Conservation (phyloP, 169 alveolate species). For the Eimeria brunetti region DNA sequence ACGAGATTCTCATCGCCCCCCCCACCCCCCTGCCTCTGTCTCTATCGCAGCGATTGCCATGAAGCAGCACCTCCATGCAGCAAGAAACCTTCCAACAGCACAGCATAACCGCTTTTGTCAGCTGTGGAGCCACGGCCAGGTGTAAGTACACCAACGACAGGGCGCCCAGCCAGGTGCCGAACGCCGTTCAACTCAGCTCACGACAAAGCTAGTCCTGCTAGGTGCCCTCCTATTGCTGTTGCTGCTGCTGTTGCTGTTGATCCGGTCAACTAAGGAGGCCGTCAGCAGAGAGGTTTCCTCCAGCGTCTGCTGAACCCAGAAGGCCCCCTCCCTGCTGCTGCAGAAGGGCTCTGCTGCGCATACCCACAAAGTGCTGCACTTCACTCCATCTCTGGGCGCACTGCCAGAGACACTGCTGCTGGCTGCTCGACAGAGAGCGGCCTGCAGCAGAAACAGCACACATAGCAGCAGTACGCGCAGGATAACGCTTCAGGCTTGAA, state of each 20-base stretch:
- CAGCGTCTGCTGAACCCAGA: neutral
- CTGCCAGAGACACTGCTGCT: constrained; percentile 74
- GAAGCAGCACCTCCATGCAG: neutral
- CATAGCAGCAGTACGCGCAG: neutral
- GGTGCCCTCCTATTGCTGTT: neutral
- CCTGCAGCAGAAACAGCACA: constrained; percentile 32
- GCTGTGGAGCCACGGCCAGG: neutral
- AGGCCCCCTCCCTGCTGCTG: constrained; percentile 37
- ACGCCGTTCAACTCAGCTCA: neutral
- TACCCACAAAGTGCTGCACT: constrained; percentile 66
- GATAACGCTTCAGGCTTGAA: neutral
- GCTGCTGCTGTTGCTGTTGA: constrained; percentile 10
- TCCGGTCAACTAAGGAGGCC: neutral
- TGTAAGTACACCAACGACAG: neutral
- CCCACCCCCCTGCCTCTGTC: too few relatives aligned
- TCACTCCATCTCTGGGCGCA: constrained; percentile 77
- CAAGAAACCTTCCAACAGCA: neutral
- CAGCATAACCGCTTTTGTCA: neutral
- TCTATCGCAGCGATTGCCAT: neutral
- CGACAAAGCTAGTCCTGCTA: neutral
- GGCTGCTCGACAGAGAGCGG: constrained; percentile 62
- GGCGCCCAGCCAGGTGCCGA: neutral
- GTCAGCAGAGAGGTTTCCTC: constrained; percentile 18
- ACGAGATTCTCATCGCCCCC: too few relatives aligned
- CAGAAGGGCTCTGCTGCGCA: constrained; percentile 63